These are phyloP conservation scores for Pascua sp. DNA, from an alignment of 1,284 basidiomycete genomes.

Conservation along the genomic window DNA sequence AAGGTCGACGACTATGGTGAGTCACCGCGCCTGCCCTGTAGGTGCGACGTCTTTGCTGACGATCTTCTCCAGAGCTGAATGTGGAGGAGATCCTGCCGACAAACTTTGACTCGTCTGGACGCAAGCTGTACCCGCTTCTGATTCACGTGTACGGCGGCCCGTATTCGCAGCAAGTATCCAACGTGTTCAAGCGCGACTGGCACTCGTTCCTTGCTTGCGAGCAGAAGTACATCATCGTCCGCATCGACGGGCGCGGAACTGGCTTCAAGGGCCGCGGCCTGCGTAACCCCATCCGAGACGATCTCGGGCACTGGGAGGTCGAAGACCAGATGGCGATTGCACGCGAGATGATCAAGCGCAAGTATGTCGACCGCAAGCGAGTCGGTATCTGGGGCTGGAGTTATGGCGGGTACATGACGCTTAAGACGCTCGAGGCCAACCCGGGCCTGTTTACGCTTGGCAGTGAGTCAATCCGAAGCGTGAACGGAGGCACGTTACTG, in stretches of 20 bases:
- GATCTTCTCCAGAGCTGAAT: constrained; percentile 60
- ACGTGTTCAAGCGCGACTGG: constrained; percentile 71
- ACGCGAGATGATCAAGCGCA: constrained; percentile 44
- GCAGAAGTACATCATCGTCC: constrained; percentile 78
- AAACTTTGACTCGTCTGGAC: constrained; percentile 83
- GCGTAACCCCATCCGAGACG: constrained; percentile 75
- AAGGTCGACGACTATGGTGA: constrained; percentile 64
- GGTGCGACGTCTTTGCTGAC: too few species aligned
- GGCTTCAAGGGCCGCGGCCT: constrained; percentile 80
- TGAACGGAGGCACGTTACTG: constrained; percentile 19
- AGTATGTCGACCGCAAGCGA: constrained; percentile 58
- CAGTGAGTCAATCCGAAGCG: constrained; percentile 55
- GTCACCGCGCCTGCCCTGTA: too few species aligned
- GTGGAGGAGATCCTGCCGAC: constrained; percentile 86
- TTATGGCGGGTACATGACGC: constrained; percentile 89
- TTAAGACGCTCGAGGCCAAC: constrained; percentile 82
- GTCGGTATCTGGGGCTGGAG: constrained; percentile 97
- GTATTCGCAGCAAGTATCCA: constrained; percentile 69
- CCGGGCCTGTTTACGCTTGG: constrained; percentile 81
- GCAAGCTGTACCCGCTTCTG: constrained; percentile 88
- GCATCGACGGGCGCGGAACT: constrained; percentile 90
- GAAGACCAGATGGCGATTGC: constrained; percentile 83
- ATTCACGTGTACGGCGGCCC: constrained; percentile 94
- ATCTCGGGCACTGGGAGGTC: constrained; percentile 82
- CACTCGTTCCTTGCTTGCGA: constrained; percentile 78